Evolutionary conservation across 306 rosid species (phyloP).

Genomic region (Acacia acuminata): DNA sequence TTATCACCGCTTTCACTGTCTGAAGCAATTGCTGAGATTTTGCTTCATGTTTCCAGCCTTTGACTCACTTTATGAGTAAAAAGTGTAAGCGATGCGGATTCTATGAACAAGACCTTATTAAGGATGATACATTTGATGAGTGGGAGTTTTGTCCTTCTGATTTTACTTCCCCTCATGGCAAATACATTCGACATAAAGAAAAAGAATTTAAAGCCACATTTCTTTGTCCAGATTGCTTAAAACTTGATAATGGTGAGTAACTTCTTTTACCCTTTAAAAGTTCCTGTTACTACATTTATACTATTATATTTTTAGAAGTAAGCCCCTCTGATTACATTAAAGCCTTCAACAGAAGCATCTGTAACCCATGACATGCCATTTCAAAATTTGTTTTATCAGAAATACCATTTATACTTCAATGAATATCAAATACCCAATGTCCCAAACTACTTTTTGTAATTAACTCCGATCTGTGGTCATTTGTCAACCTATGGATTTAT

Average conservation of each 20-base stretch:
- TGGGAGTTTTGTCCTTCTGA: constrained; percentile 96
- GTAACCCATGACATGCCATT: constrained; percentile 7
- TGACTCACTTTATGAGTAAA: constrained; percentile 55
- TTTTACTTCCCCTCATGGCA: constrained; percentile 57
- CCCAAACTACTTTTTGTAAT: constrained; percentile 10
- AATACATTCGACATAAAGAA: constrained; percentile 50
- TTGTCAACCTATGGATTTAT: constrained; percentile 16
- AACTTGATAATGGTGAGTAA: constrained; percentile 57
- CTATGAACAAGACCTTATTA: constrained; percentile 68
- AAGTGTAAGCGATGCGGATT: constrained; percentile 96
- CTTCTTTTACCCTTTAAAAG: not conserved
- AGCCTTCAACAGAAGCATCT: not conserved
- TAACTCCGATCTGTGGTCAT: not conserved
- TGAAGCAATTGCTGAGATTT: constrained; percentile 32
- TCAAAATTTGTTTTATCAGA: not conserved
- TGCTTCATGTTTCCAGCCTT: constrained; percentile 68
- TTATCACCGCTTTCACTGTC: constrained; percentile 21
- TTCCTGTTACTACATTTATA: constrained; percentile 10
- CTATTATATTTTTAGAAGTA: constrained; percentile 17
- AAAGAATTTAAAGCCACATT: constrained; percentile 77
- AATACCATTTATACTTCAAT: not conserved
- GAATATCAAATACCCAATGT: not conserved
- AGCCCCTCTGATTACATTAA: constrained; percentile 1
- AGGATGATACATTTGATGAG: constrained; percentile 77
- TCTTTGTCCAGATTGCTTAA: constrained; percentile 58